A percentile compares a stretch with the other conserved stretches of the same genome.
Evolutionary conservation across 83 land plant genomes (phyloP).

Genomic region (Diphasiastrum complanatum): DNA sequence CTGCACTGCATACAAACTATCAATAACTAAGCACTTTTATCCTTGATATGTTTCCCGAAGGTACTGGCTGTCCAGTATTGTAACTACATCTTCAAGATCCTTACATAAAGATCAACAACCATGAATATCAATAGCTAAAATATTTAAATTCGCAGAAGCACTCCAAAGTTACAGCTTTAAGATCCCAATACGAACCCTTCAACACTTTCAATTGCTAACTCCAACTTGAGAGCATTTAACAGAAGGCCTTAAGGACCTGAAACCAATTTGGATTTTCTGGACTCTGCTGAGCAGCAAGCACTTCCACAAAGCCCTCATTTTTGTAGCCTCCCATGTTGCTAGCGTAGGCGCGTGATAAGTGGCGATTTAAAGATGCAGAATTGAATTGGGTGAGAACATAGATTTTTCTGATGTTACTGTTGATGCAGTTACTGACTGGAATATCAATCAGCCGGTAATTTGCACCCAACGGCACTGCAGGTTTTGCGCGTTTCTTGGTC

Average conservation of each 20-base stretch:
- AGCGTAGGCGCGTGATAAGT: slow-evolving; percentile 67
- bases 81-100: no score
- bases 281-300: slow-evolving; percentile 98
- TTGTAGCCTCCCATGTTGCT: slow-evolving; percentile 99
- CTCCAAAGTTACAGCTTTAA: background rate
- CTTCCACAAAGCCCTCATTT: slow-evolving; percentile 98
- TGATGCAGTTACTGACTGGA: slow-evolving; percentile 86
- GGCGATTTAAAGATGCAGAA: slow-evolving; percentile 75
- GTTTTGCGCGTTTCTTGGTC: slow-evolving; percentile 78
- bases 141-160: no score
- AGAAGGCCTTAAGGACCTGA: slow-evolving; percentile 47
- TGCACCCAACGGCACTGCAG: slow-evolving; percentile 74
- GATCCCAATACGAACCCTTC: background rate
- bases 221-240: background rate
- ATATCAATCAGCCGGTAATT: slow-evolving; percentile 76
- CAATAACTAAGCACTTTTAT: no score
- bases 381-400: slow-evolving; percentile 86
- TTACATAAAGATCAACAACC: no score
- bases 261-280: slow-evolving; percentile 99
- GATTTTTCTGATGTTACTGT: slow-evolving; percentile 73
- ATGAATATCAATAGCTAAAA: no score
- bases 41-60: no score
- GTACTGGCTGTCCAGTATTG: no score
- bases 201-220: background rate
- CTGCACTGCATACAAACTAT: no score